Percentiles rank a stretch among this genome's conserved stretches.
Evolutionary conservation across 192 early-diverging fungal species (phyloP).

Genomic region (Mortierella hygrophila): DNA sequence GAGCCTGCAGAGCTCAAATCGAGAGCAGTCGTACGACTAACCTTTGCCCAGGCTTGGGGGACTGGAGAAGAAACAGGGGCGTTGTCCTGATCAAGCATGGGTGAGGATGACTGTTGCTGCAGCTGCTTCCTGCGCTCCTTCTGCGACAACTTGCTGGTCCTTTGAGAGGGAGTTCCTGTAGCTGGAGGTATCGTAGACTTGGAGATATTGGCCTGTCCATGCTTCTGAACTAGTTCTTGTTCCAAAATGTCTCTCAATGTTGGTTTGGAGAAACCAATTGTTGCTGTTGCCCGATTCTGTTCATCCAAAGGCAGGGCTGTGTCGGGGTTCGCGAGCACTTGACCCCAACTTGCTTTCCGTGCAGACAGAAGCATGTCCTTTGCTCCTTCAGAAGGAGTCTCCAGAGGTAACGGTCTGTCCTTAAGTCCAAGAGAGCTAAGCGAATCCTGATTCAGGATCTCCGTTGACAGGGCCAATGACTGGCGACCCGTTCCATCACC

Average conservation of each 20-base stretch:
- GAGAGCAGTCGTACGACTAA: neutral
- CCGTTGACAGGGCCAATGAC: neutral
- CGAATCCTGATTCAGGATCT: neutral
- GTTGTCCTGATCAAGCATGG: conserved; percentile 10
- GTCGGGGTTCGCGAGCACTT: conserved; percentile 9
- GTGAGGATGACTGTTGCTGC: conserved; percentile 27
- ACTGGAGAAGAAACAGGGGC: neutral
- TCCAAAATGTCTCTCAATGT: conserved; percentile 62
- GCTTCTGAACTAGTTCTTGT: conserved; percentile 29
- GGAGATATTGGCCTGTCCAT: neutral
- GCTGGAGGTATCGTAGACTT: neutral
- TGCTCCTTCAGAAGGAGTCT: neutral
- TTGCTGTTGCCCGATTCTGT: neutral
- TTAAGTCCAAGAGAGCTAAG: neutral
- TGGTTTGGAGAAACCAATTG: conserved; percentile 11
- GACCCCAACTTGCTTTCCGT: conserved; percentile 29
- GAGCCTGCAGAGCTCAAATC: neutral
- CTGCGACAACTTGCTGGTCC: conserved; percentile 49
- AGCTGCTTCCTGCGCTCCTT: conserved; percentile 47
- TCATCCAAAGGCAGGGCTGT: neutral
- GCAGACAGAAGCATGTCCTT: conserved; percentile 21
- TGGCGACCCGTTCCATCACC: neutral
- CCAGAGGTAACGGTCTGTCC: conserved; percentile 19
- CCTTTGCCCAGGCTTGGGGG: conserved; percentile 19
- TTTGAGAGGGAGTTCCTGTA: conserved; percentile 2